Conservation (phyloP, 345 rosid species). For the Moricandia moricandioides region DNA sequence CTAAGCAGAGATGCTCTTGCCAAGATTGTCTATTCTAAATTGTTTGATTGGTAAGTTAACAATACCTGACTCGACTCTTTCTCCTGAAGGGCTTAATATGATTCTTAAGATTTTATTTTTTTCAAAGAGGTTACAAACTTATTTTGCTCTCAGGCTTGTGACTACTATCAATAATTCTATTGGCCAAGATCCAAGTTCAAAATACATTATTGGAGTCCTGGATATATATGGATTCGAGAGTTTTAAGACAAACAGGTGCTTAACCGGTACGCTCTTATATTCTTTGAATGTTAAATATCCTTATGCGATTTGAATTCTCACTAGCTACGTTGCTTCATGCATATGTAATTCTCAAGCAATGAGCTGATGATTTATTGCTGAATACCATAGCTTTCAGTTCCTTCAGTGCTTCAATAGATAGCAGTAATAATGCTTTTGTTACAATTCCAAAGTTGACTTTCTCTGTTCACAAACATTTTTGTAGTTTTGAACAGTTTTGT, state of each 20-base stretch:
- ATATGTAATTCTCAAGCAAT: not conserved
- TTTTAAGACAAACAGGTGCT: slow-evolving; percentile 99
- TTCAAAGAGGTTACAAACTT: slow-evolving; percentile 21
- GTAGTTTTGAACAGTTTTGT: slow-evolving; percentile 98
- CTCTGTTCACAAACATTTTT: slow-evolving; percentile 21
- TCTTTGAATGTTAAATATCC: slow-evolving; percentile 43
- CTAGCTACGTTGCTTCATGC: not conserved
- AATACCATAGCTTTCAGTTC: not conserved
- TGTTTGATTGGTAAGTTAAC: slow-evolving; percentile 85
- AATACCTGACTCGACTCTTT: not conserved
- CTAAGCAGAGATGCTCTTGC: slow-evolving; percentile 95
- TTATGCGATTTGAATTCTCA: slow-evolving; percentile 1
- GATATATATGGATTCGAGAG: slow-evolving; percentile 99
- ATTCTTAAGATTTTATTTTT: not conserved
- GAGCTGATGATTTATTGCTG: not conserved
- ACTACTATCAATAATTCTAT: slow-evolving; percentile 80
- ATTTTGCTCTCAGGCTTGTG: slow-evolving; percentile 73
- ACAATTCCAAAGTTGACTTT: slow-evolving; percentile 19
- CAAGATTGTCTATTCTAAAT: slow-evolving; percentile 82
- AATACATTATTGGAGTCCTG: slow-evolving; percentile 79
- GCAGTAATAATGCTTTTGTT: not conserved
- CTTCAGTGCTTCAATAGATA: slow-evolving; percentile 2
- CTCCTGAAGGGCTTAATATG: not conserved
- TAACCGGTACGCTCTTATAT: slow-evolving; percentile 82
- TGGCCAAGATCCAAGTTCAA: slow-evolving; percentile 87